Evolutionary conservation across 345 rosid genomes (phyloP), one percentile per base, ranked within the genome.

Genomic region (Melastoma malabathricum): DNA sequence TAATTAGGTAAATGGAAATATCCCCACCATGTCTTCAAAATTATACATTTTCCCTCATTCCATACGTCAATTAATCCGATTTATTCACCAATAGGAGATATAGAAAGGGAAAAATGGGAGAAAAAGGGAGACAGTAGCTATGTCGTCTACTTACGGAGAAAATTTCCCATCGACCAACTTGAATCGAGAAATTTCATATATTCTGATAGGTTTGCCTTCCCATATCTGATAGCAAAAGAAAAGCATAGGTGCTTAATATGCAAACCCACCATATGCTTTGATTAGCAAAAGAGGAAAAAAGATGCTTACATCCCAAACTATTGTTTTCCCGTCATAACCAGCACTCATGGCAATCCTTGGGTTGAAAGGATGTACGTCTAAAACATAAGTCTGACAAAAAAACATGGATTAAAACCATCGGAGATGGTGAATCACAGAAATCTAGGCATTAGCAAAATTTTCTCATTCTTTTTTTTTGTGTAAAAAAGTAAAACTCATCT

Each of bases 301-400:
- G 62, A 60, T 66, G 83, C 99, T 79, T 72, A 93, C 99, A 76
- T 93, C 99, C 99, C 99, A 93, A 55, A 93, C 79, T 52, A 93
- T 93, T 18, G 89, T 83, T 74, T 71, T 79, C 56, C 97, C 99
- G 64, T 93, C 99, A 69, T 93, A 93, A 64, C 99, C 99, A 60
- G 97, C 97, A 69, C 97, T 93, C 99, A 93, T 93, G 51, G 99
- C 99, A 48, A 93, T 81, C 67, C 97, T 80, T 10, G 95, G 97
- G 67, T 93, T 88, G 75, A 88, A 85, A 68, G 99, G 99, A 65
- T 93, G 97, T 62, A 88, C 97, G 60, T 93, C 99, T 67, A 93
- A 75, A 67, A 93, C 97, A 75, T 88, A 92, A 17, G 99, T 93
- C 99, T 93, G 69, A 48, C 64, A 64, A 29, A 27, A 34, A 34